phyloP scores from a whole-genome alignment of 2,329 filamentous ascomycete species.

The Claviceps digitariae region DNA sequence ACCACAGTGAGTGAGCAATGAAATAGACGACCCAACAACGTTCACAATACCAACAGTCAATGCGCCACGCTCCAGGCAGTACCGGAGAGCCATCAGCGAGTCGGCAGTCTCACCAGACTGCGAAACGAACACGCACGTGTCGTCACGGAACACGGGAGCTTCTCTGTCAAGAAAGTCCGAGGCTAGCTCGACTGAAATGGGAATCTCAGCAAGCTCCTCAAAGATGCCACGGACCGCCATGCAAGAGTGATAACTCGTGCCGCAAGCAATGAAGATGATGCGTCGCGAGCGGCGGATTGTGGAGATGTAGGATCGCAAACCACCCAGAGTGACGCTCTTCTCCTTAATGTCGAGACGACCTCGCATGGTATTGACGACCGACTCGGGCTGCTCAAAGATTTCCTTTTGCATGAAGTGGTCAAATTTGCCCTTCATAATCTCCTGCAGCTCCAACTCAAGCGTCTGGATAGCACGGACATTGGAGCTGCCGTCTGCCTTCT shows the following conservation, averaged over 20 bases:
- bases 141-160: conserved; percentile 96
- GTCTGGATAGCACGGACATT: conserved; percentile 98
- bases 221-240: conserved; percentile 98
- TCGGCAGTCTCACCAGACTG: conserved; percentile 98
- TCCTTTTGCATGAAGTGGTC: conserved; percentile 99
- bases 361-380: conserved; percentile 99
- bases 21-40: conserved; percentile 96
- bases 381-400: conserved; percentile 99
- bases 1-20: conserved; percentile 96
- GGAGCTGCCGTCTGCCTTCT: conserved; percentile 91
- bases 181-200: conserved; percentile 89
- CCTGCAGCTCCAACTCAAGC: conserved; percentile 94
- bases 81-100: conserved; percentile 90
- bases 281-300: conserved; percentile 94
- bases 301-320: conserved; percentile 86
- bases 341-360: conserved; percentile 88
- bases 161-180: conserved; percentile 96
- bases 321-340: conserved; percentile 91
- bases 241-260: conserved; percentile 96
- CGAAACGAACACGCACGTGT: conserved; percentile 97
- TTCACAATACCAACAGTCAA: conserved; percentile 98
- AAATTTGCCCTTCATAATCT: conserved; percentile 99
- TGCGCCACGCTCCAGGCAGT: conserved; percentile 95
- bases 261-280: conserved; percentile 98
- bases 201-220: conserved; percentile 95